Evolutionary conservation across 352 stramenopile genomes (phyloP), one percentile per base, ranked within the genome.

Genomic region (Pythium folliculosum): DNA sequence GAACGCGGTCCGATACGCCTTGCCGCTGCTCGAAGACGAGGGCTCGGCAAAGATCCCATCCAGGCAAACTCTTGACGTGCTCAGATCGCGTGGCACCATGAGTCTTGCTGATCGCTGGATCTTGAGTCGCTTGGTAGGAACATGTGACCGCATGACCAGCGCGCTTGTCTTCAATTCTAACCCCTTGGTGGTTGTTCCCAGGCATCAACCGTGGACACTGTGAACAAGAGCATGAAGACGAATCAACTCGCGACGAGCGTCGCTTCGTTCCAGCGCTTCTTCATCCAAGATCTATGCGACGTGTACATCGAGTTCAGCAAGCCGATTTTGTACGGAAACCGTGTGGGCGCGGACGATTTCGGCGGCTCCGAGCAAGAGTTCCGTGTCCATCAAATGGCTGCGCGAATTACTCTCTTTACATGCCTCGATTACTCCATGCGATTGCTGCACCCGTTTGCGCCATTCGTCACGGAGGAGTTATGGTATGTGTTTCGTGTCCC

Each of bases 381-480:
- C 45, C 81, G 73, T 32, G 77, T 90, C 21, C 71, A 69, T 12
- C 81, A 92, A 55, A 86, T 84, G 68, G 90, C 91, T 44, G 92
- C 97, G 27, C 95, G 98, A 74, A 86, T 84, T 9, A 98, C 90
- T 12, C 78, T 99, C 8, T 98, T 96, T 77, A 80, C 95, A 30
- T 97, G 94, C 38, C 76, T 99, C 43, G 97, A 99, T 65, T 88
- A 88, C 65, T 98, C 94, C 21, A 90, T 99, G 70, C 90, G 97
- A 21, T 82, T 99, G 53, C 75, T 99, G 38, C 98, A 99, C 71
- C 97, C 97, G 8, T 98, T 99, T 73, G 99, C 99, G 75, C 98
- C 98, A n/a, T 99, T 99, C 75, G 94, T 99, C 23, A 99, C 98
- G 0, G 98, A 99, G 82, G 98, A 99, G 76, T 82, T 99, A 12